Evolutionary conservation across 2,329 filamentous ascomycete species (phyloP).

Genomic region (Aspergillus pseudotamarii): DNA sequence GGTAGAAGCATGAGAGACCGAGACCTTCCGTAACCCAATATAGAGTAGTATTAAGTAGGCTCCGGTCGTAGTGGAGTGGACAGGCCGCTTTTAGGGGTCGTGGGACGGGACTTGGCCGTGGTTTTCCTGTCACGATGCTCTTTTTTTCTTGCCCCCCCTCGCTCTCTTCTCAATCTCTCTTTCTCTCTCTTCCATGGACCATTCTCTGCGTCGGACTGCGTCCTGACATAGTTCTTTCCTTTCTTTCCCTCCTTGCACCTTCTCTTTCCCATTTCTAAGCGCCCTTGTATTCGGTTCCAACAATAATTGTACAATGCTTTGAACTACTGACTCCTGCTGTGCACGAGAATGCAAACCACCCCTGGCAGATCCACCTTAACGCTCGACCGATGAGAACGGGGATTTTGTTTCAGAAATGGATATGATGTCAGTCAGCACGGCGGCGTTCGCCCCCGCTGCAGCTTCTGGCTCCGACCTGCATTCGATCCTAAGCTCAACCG

Average conservation of each 20-base stretch:
- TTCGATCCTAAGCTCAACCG: conserved; percentile 37
- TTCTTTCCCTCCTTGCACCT: conserved; percentile 5
- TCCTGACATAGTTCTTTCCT: conserved; percentile 8
- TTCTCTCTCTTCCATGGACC: conserved; percentile 12
- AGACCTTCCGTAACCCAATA: neutral
- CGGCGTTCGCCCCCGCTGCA: conserved; percentile 28
- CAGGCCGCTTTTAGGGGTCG: conserved; percentile 5
- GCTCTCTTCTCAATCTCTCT: conserved; percentile 10
- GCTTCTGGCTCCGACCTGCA: conserved; percentile 38
- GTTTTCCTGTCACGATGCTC: conserved; percentile 14
- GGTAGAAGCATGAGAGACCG: neutral
- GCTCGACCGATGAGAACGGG: conserved; percentile 22
- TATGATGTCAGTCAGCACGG: conserved; percentile 33
- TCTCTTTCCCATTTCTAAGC: neutral
- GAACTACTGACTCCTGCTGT: conserved; percentile 2
- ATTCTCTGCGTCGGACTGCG: conserved; percentile 2
- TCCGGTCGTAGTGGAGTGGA: conserved; percentile 2
- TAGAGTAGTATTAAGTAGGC: conserved; percentile 5
- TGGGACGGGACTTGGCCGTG: conserved; percentile 13
- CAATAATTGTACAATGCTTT: conserved; percentile 2
- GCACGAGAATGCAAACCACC: conserved; percentile 32
- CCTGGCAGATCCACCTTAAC: conserved; percentile 11
- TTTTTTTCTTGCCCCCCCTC: conserved; percentile 18
- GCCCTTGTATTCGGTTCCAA: neutral
- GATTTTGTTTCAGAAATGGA: conserved; percentile 26